Evolutionary conservation across 2,329 filamentous ascomycete species (phyloP).

Genomic region (Stemphylium lycopersici): DNA sequence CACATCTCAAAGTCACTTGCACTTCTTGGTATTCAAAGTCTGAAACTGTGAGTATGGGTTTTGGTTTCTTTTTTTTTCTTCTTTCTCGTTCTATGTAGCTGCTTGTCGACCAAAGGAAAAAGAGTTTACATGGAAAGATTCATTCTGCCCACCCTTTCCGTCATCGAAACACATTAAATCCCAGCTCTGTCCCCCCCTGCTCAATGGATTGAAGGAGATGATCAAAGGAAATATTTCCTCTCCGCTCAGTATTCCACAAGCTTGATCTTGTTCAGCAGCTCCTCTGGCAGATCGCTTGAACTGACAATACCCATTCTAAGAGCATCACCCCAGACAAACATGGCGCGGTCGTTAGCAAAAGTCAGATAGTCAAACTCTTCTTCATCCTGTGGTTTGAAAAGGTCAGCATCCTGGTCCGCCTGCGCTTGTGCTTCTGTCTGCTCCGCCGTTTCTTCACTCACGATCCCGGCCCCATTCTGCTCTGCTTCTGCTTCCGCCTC

Average conservation of each 20-base stretch:
- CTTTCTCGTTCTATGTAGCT: no score
- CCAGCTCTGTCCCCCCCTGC: neutral
- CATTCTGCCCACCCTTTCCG: no score
- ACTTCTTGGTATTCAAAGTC: no score
- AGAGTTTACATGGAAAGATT: no score
- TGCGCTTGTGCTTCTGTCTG: constrained; percentile 32
- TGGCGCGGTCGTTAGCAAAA: constrained; percentile 86
- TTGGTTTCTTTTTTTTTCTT: no score
- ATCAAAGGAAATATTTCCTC: neutral
- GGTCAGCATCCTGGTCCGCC: constrained; percentile 35
- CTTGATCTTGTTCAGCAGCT: constrained; percentile 70
- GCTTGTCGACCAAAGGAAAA: no score
- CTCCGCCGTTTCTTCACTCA: constrained; percentile 31
- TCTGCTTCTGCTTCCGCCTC: constrained; percentile 24
- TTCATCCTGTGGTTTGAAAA: constrained; percentile 60
- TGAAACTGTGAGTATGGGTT: no score
- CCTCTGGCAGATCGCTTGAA: constrained; percentile 75
- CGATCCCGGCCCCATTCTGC: constrained; percentile 30
- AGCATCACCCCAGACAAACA: constrained; percentile 95
- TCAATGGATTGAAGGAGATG: neutral
- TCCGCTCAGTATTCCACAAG: constrained; percentile 64
- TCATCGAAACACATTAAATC: neutral
- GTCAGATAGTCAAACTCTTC: constrained; percentile 89
- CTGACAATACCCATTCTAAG: constrained; percentile 76
- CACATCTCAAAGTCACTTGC: no score